Percentiles rank a stretch among this genome's conserved stretches.
Evolutionary conservation across 371 early-diverging fungal species (phyloP).

Genomic region (Blastocladiella emersonii): DNA sequence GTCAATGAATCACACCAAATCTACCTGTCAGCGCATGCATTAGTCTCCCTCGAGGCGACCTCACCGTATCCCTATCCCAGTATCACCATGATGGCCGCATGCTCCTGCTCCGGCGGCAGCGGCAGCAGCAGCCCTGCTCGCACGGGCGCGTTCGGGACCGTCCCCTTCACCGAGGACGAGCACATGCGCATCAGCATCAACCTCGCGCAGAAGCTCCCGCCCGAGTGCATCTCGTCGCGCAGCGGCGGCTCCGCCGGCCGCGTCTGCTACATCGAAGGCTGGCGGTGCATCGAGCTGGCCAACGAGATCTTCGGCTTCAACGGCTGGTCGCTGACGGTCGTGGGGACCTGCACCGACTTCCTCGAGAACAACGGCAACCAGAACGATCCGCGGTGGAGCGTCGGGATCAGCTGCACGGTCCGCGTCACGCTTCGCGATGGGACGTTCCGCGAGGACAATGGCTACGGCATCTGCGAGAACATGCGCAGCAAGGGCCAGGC

Average conservation of each 20-base stretch:
- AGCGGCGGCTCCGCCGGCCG: constrained; percentile 16
- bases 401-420: constrained; percentile 73
- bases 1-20: too few species aligned
- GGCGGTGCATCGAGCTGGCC: constrained; percentile 75
- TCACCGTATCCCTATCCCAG: too few species aligned
- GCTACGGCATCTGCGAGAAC: constrained; percentile 78
- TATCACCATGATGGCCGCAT: too few species aligned
- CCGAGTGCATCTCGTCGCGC: not conserved
- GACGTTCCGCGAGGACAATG: constrained; percentile 52
- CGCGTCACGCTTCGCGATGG: constrained; percentile 89
- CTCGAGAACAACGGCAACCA: constrained; percentile 6
- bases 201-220: not conserved
- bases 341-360: constrained; percentile 63
- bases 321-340: constrained; percentile 86
- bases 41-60: too few species aligned
- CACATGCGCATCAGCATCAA: too few species aligned
- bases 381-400: constrained; percentile 33
- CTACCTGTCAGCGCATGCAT: too few species aligned
- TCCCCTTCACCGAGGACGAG: constrained; percentile 8
- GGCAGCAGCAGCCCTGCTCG: too few species aligned
- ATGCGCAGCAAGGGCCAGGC: constrained; percentile 63
- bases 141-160: too few species aligned
- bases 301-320: constrained; percentile 97
- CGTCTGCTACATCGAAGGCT: constrained; percentile 84
- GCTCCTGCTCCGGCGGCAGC: too few species aligned